phyloP scores from a whole-genome alignment of 177 flowering plant species.

The Vitis hybrid region DNA sequence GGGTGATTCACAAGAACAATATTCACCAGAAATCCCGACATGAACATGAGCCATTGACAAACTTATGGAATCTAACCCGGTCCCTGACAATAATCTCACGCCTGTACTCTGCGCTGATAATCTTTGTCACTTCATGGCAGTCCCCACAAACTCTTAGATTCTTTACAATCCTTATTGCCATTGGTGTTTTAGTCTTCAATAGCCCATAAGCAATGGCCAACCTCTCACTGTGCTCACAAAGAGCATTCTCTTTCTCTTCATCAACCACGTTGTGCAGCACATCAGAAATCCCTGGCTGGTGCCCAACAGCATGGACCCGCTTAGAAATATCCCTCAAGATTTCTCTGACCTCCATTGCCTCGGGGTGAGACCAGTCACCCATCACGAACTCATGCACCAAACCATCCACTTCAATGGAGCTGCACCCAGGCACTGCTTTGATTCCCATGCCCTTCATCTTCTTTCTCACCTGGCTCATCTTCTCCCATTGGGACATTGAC shows the following conservation, averaged over 20 bases:
- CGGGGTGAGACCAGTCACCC: constrained; percentile 45
- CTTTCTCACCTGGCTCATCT: constrained; percentile 35
- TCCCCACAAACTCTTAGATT: constrained; percentile 42
- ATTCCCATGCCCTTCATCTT: constrained; percentile 39
- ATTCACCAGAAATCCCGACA: constrained; percentile 45
- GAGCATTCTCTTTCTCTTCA: constrained; percentile 35
- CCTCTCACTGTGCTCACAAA: constrained; percentile 49
- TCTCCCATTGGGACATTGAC: constrained; percentile 38
- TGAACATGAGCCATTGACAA: constrained; percentile 38
- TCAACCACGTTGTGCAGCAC: constrained; percentile 38
- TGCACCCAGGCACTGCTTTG: constrained; percentile 43
- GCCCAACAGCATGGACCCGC: constrained; percentile 30
- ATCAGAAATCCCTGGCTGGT: constrained; percentile 29
- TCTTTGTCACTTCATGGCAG: constrained; percentile 46
- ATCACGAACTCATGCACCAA: constrained; percentile 43
- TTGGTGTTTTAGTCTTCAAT: constrained; percentile 36
- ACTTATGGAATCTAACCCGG: constrained; percentile 39
- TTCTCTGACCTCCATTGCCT: constrained; percentile 30
- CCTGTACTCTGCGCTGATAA: constrained; percentile 28
- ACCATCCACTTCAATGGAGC: constrained; percentile 46
- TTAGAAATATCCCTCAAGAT: constrained; percentile 25
- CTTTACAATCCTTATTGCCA: constrained; percentile 42
- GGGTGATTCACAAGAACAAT: not conserved
- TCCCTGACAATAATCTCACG: constrained; percentile 48
- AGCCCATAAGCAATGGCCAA: constrained; percentile 49